Evolutionary conservation across 768 basidiomycete species (phyloP), one percentile per base, ranked within the genome.

Genomic region (Lactifluus hygrophoroides): DNA sequence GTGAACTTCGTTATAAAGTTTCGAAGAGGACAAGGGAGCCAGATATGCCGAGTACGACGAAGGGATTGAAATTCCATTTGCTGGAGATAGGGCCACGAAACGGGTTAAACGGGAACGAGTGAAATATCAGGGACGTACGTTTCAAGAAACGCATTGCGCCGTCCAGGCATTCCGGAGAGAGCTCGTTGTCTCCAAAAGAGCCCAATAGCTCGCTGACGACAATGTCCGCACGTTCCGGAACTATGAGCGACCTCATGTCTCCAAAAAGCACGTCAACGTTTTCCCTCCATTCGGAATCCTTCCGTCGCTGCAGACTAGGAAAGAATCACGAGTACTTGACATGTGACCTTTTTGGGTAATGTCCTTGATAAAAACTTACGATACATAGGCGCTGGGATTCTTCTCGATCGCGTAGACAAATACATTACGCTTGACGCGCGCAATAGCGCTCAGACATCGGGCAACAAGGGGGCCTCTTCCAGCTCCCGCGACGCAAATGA

Each of bases 171-270:
- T 99, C 96, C 0, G 96, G 96, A 68, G 93, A 94, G 48, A 98
- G 81, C 70, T 99, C 96, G 60, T 99, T 99, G 72, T 99, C 96
- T 1, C 95, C 96, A 74, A 99, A 98, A 4, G 92, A 94, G 3
- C 96, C 96, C 66, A 99, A 73, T 21, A 99, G 80, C 71, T 99
- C 96, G 73, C 90, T 95, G 66, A 99, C 86, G 57, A 99, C 75
- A 61, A 99, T 91, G 70, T 98, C 96, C 28, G 84, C 93, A 64
- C 81, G 78, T 65, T 96, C 91, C 5, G 95, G 94, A 1, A 95
- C 72, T 9, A 85, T 77, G 44, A 96, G 75, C 27, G 75, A 74
- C 16, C 96, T 80, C 96, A 99, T 98, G 71, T 99, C 96, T 2
- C 95, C 95, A 67, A 87, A 89, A n/a, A 97, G 66, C 37, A 99